Base-by-base conservation (phyloP, 495 filamentous ascomycete genomes). In the Astrothelium subdiscretum region DNA sequence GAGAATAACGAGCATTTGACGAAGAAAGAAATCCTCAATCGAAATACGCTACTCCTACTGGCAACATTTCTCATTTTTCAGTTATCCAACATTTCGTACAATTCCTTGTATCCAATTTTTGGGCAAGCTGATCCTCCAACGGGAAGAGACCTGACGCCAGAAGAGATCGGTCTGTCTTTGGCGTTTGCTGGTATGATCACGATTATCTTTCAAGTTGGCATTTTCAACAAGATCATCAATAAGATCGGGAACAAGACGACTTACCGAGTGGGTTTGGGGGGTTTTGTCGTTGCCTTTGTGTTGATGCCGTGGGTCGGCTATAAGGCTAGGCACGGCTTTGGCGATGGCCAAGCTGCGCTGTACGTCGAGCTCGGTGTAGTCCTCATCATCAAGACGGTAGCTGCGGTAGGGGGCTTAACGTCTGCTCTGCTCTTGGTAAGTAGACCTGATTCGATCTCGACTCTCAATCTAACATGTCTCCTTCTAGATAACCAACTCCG, bases 261-360 rank as follows among this genome's bases (percentile, higher is more conserved):
- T 0, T 98, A 96, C 68, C 83, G 89, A 10, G 79, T 81, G 18
- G 85, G 87, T 22, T 74, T 97, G 10, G 85, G 88, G n/a, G 89
- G 88, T 1, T 90, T 98, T 69, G 87, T 87, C 0, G 57, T 92
- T 18, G 85, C 89, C 3, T 96, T 96, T 75, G 72, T 91, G 32
- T 72, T 92, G 18, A 95, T 92, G 84, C 94, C 94, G 0, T 96
- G 87, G 71, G 84, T 97, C 44, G 90, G 90, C 0, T 91, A 95
- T 68, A 84, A 87, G 62, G 29, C 48, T 27, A 24, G 48, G 29
- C 3, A 26, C 24, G 4, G 48, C 20, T 27, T 54, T 29, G 48
- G 48, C 24, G 73, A 86, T 43, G 76, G 76, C 4, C 64, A 71
- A 13, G 72, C 77, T 62, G 87, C 78, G 86, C 70, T 84, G 32